phyloP scores from a whole-genome alignment of 305 asterid species.

The Euphrasia arctica region DNA sequence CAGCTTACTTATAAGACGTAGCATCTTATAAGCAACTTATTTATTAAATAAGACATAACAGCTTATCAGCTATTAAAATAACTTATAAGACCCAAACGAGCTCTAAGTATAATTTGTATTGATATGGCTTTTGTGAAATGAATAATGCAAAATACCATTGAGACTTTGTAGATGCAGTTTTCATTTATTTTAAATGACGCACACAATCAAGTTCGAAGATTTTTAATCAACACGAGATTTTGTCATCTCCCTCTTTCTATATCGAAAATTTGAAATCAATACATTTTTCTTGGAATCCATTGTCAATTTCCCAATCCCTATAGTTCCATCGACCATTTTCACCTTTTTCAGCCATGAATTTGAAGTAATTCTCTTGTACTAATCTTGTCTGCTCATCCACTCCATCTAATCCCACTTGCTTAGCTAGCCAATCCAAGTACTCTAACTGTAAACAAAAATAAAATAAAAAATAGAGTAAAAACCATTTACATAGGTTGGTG shows the following conservation, averaged over 20 bases:
- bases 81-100: too few relatives aligned
- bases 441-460: slow-evolving; percentile 33
- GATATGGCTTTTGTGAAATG: too few relatives aligned
- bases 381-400: slow-evolving; percentile 30
- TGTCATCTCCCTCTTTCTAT: neutral
- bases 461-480: neutral
- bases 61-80: too few relatives aligned
- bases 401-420: slow-evolving; percentile 37
- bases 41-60: too few relatives aligned
- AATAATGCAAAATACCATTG: too few relatives aligned
- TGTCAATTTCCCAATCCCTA: slow-evolving; percentile 28
- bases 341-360: slow-evolving; percentile 23
- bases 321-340: slow-evolving; percentile 23
- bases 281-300: neutral
- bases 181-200: too few relatives aligned
- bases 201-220: too few relatives aligned
- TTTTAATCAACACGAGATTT: too few relatives aligned
- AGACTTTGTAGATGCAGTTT: too few relatives aligned
- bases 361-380: slow-evolving; percentile 9
- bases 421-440: slow-evolving; percentile 44
- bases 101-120: too few relatives aligned
- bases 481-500: neutral
- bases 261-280: neutral
- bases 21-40: too few relatives aligned
- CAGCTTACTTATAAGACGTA: too few relatives aligned